These are phyloP conservation scores for Aspergillus sp. DNA, from an alignment of 2,329 filamentous ascomycete species.

Conservation along the genomic window DNA sequence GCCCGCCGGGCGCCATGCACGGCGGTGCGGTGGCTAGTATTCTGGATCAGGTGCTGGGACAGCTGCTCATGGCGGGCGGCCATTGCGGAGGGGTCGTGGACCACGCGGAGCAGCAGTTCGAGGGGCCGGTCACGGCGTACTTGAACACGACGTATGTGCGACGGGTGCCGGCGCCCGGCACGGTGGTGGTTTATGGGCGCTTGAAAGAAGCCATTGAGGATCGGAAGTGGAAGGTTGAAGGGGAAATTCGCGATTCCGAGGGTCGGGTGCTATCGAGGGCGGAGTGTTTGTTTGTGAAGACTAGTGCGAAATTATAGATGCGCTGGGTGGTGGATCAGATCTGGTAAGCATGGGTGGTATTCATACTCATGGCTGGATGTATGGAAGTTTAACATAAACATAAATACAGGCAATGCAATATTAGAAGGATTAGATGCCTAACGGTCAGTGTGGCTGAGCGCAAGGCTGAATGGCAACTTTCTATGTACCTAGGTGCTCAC, in stretches of 20 bases:
- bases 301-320: conserved; percentile 7
- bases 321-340: too few species aligned
- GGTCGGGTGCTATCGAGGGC: conserved; percentile 9
- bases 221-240: conserved; percentile 17
- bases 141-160: conserved; percentile 20
- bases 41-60: conserved; percentile 24
- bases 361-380: not conserved
- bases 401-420: too few species aligned
- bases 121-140: conserved; percentile 19
- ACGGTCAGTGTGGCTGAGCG: too few species aligned
- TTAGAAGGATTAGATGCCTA: too few species aligned
- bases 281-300: conserved; percentile 14
- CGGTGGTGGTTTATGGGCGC: conserved; percentile 11
- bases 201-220: conserved; percentile 11
- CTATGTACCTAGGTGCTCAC: too few species aligned
- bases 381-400: not conserved
- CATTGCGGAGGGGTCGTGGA: conserved; percentile 1
- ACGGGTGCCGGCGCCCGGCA: conserved; percentile 17
- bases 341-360: too few species aligned
- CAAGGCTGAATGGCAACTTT: too few species aligned
- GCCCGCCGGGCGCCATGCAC: conserved; percentile 24
- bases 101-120: not conserved
- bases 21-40: conserved; percentile 26
- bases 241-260: conserved; percentile 11
- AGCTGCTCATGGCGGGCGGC: conserved; percentile 9